Evolutionary conservation across 2,329 filamentous ascomycete genomes (phyloP), one percentile per base, ranked within the genome.

Genomic region (Hymenoscyphus infarciens): DNA sequence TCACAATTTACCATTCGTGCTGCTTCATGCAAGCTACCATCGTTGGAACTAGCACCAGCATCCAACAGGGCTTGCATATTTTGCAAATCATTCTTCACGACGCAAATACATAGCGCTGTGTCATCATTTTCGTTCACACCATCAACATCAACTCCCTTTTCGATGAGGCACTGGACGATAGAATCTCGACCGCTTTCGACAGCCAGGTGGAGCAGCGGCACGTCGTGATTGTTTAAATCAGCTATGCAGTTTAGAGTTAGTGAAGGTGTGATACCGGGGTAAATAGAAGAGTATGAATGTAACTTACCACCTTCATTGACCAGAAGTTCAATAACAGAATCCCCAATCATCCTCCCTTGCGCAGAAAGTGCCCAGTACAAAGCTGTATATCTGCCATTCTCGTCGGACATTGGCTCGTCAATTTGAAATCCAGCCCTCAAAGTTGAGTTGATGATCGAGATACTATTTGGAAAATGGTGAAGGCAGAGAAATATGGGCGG

Each of bases 1-100:
- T 80, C 74, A 0, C 86, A 66, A 65, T 87, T 84, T 27, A 89
- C 77, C 55, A 83, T 79, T n/a, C 83, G 78, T 0, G 86, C 82
- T 3, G 86, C 84, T 64, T 88, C 86, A 68, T 89, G 87, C 2
- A 90, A 77, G 1, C 85, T 88, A 0, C 87, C 86, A 64, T 90
- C 87, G 63, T 89, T 84, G 84, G 85, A 77, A 87, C 82, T 1
- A 84, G 82, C 38, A 89, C 77, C 1, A 85, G 83, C 1, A 84
- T 87, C 60, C 82, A 83, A 5, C 83, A 64, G 45, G 7, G 56
- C 84, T 33, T 78, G 77, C 29, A 77, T 79, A 69, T 88, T 86
- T 22, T 79, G 75, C 1, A 82, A 77, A 59, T 87, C 84, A 1
- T 84, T 82, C 63, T 87, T 60, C 39, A 55, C 22, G 38, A 19